phyloP scores from a whole-genome alignment of 345 rosid genomes.

The Gossypium australe region DNA sequence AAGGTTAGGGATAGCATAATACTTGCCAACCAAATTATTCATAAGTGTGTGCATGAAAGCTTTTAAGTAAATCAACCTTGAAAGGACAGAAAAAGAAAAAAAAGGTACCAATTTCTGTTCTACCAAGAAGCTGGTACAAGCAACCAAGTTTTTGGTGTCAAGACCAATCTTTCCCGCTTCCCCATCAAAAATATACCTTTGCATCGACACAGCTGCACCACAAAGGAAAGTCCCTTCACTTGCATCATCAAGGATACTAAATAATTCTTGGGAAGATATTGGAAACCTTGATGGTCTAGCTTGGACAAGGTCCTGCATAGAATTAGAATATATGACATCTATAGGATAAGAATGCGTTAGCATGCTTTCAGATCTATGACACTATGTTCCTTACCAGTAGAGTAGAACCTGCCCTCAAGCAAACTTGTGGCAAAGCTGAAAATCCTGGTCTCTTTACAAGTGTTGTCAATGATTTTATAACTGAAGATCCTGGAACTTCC shows the following conservation, averaged over 20 bases:
- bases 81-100: slow-evolving; percentile 8
- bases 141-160: slow-evolving; percentile 78
- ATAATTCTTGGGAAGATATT: slow-evolving; percentile 67
- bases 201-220: slow-evolving; percentile 64
- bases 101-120: slow-evolving; percentile 79
- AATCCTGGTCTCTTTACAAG: slow-evolving; percentile 61
- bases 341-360: background rate
- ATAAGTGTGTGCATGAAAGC: slow-evolving; percentile 6
- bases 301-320: slow-evolving; percentile 77
- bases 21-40: slow-evolving; percentile 3
- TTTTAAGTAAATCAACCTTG: background rate
- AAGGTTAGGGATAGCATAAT: background rate
- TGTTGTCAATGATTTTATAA: slow-evolving; percentile 52
- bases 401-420: slow-evolving; percentile 71
- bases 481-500: slow-evolving; percentile 68
- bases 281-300: slow-evolving; percentile 66
- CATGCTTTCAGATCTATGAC: background rate
- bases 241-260: slow-evolving; percentile 88
- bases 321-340: slow-evolving; percentile 4
- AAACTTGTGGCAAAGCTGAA: slow-evolving; percentile 65
- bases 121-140: slow-evolving; percentile 81
- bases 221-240: slow-evolving; percentile 85
- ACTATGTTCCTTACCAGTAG: slow-evolving; percentile 59
- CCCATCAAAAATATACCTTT: slow-evolving; percentile 85
- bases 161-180: slow-evolving; percentile 76